These are phyloP conservation scores for Gracilaria caudata DNA, from an alignment of 23 red algal genomes.

Conservation along the genomic window DNA sequence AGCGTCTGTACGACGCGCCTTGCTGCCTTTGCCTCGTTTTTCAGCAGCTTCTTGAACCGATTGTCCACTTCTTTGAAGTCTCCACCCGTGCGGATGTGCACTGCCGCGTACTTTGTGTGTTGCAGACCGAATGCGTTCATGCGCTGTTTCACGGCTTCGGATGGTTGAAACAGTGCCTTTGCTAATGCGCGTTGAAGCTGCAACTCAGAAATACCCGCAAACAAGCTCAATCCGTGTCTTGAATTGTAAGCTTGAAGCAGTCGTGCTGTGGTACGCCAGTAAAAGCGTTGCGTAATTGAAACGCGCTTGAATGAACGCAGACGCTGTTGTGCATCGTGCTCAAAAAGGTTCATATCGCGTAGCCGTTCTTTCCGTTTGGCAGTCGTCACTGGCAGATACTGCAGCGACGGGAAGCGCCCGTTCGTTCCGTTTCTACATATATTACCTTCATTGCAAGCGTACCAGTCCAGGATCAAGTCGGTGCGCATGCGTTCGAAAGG, in stretches of 20 bases:
- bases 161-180: neutral
- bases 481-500: neutral
- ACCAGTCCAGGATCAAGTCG: constrained; percentile 1
- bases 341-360: neutral
- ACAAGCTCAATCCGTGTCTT: neutral
- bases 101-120: neutral
- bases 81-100: constrained; percentile 2
- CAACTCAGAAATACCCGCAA: neutral
- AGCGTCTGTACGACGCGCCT: neutral
- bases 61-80: constrained; percentile 5
- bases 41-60: neutral
- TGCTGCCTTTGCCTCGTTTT: neutral
- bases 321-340: neutral
- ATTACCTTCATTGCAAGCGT: neutral
- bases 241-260: neutral
- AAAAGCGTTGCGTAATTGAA: neutral
- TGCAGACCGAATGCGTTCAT: neutral
- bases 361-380: neutral
- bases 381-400: neutral
- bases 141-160: neutral
- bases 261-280: neutral
- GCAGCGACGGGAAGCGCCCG: neutral
- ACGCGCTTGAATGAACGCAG: neutral
- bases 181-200: neutral
- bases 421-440: neutral